phyloP scores from a whole-genome alignment of 2,329 filamentous ascomycete species.

The Curvularia hawaiiensis region DNA sequence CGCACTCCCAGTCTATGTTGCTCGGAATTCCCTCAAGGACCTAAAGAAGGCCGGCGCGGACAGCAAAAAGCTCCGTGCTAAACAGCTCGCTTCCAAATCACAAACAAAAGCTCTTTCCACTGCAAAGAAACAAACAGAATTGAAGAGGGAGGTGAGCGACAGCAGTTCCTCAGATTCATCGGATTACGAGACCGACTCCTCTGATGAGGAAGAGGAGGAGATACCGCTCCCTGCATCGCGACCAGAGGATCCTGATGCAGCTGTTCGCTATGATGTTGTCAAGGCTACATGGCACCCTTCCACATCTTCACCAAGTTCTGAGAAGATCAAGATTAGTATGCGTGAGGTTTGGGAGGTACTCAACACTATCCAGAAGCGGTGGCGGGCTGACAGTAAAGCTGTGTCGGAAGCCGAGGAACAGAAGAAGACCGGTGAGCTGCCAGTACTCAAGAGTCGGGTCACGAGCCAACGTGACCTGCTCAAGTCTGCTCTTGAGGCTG shows the following conservation, averaged over 20 bases:
- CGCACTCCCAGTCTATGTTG: conserved; percentile 49
- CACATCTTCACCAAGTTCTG: conserved; percentile 55
- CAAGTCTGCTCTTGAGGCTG: conserved; percentile 56
- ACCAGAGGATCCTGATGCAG: conserved; percentile 58
- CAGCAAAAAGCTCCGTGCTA: conserved; percentile 48
- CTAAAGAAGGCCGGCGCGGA: conserved; percentile 50
- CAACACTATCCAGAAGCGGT: conserved; percentile 64
- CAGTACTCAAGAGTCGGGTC: conserved; percentile 61
- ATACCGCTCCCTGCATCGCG: conserved; percentile 61
- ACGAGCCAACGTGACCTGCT: conserved; percentile 62
- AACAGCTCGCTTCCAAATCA: conserved; percentile 33
- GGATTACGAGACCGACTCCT: conserved; percentile 58
- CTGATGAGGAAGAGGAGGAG: conserved; percentile 59
- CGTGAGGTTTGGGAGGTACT: conserved; percentile 64
- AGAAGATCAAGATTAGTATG: conserved; percentile 61
- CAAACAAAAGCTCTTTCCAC: conserved; percentile 26
- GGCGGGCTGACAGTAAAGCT: conserved; percentile 63
- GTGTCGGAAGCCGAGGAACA: conserved; percentile 64
- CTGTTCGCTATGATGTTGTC: conserved; percentile 63
- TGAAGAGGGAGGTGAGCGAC: conserved; percentile 46
- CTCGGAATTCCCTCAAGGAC: conserved; percentile 54
- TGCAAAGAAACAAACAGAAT: conserved; percentile 21
- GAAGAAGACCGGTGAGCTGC: conserved; percentile 59
- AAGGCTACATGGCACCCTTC: conserved; percentile 65
- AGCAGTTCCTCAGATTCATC: conserved; percentile 55